phyloP scores from a whole-genome alignment of 768 basidiomycete genomes.

The Tricholoma saponaceum region DNA sequence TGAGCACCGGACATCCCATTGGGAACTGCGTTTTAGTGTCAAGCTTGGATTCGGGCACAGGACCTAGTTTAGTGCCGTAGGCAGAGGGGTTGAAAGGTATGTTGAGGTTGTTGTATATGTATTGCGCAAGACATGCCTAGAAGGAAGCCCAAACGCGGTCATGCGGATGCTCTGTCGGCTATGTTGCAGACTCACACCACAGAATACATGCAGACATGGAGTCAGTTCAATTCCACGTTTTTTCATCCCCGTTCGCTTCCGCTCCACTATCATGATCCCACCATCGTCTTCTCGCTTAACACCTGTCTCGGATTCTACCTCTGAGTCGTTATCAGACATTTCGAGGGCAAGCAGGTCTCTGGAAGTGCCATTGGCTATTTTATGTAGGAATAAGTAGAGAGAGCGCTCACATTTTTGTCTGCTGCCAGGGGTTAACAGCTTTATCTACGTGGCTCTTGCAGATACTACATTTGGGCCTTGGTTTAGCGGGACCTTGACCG shows the following conservation, averaged over 20 bases:
- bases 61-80: not conserved
- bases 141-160: not conserved
- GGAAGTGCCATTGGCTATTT: not conserved
- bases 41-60: not conserved
- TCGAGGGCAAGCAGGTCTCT: not conserved
- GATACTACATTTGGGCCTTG: not conserved
- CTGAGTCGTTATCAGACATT: not conserved
- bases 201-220: not conserved
- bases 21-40: not conserved
- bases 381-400: not conserved
- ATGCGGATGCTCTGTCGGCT: not conserved
- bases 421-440: not conserved
- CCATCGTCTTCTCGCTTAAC: not conserved
- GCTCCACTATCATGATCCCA: not conserved
- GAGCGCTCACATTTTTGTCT: not conserved
- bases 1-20: not conserved
- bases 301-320: not conserved
- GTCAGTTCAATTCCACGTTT: not conserved
- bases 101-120: not conserved
- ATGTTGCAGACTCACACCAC: not conserved
- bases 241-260: not conserved
- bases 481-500: not conserved
- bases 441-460: not conserved
- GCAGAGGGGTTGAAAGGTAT: not conserved
- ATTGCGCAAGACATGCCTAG: not conserved